A percentile compares a stretch with the other conserved stretches of the same genome.
Conservation (phyloP, 2,329 filamentous ascomycete genomes). For the Gliomastix tumulicola region DNA sequence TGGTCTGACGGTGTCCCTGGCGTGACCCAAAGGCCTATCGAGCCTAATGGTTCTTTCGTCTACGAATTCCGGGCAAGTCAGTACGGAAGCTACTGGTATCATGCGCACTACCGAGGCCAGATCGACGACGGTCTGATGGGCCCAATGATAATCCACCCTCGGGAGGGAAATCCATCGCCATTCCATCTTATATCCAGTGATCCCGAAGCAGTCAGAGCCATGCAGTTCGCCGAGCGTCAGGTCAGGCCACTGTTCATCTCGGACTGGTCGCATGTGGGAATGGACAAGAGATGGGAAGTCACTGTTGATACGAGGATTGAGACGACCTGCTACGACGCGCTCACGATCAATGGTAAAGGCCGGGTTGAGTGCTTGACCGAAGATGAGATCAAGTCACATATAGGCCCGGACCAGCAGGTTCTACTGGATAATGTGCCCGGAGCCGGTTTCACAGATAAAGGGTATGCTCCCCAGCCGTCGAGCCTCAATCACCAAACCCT, state of each 20-base stretch:
- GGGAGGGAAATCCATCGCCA: conserved; percentile 24
- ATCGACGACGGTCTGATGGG: conserved; percentile 56
- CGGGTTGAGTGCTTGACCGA: conserved; percentile 41
- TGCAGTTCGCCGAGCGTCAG: conserved; percentile 39
- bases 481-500: no score
- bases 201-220: conserved; percentile 32
- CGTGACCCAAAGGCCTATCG: conserved; percentile 44
- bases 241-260: conserved; percentile 43
- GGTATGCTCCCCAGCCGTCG: no score
- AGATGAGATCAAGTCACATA: conserved; percentile 32
- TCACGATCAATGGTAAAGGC: conserved; percentile 57
- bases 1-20: conserved; percentile 58
- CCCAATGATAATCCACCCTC: conserved; percentile 41
- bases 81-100: conserved; percentile 55
- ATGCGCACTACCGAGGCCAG: conserved; percentile 47
- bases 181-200: conserved; percentile 50
- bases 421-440: neutral
- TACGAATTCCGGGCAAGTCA: conserved; percentile 48
- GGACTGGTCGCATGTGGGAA: conserved; percentile 50
- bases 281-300: conserved; percentile 35
- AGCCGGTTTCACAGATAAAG: neutral
- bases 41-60: conserved; percentile 36
- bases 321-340: conserved; percentile 49
- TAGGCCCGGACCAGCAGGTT: neutral
- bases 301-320: conserved; percentile 37